Conservation (phyloP, 2,329 filamentous ascomycete species). For the Penicillium sp. region DNA sequence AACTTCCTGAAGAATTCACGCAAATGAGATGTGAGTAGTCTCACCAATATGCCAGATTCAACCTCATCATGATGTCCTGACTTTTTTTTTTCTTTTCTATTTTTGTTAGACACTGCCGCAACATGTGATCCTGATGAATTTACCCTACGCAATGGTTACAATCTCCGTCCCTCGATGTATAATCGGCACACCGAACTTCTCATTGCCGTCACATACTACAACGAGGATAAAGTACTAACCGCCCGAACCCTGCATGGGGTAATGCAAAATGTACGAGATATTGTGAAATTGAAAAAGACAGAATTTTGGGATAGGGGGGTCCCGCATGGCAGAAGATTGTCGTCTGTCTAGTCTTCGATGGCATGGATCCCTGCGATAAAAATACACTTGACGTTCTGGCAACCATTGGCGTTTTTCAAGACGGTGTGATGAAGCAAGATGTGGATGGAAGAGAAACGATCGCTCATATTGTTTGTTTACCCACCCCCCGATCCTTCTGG, state of each 20-base stretch:
- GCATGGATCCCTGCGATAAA: conserved; percentile 94
- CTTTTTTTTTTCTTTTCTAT: no score
- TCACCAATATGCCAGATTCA: not conserved
- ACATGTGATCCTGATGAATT: conserved; percentile 97
- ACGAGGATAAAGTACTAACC: conserved; percentile 91
- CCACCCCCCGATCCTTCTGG: not conserved
- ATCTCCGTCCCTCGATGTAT: conserved; percentile 93
- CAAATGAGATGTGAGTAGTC: conserved; percentile 15
- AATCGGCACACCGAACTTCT: conserved; percentile 93
- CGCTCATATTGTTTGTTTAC: conserved; percentile 66
- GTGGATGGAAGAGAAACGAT: conserved; percentile 93
- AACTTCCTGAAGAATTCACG: conserved; percentile 15
- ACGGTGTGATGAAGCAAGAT: conserved; percentile 95
- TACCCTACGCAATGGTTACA: conserved; percentile 95
- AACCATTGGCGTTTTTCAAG: conserved; percentile 90
- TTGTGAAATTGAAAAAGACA: conserved; percentile 95
- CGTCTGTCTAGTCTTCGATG: conserved; percentile 90
- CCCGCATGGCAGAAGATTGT: conserved; percentile 99
- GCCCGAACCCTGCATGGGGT: conserved; percentile 88
- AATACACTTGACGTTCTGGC: conserved; percentile 85
- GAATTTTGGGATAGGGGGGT: conserved; percentile 98
- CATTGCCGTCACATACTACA: conserved; percentile 96
- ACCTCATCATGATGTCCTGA: not conserved
- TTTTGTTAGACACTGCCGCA: conserved; percentile 79
- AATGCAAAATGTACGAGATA: conserved; percentile 96